phyloP scores from a whole-genome alignment of 228 moss, liverwort and hornwort genomes.

The Sphagnum magellanicum region DNA sequence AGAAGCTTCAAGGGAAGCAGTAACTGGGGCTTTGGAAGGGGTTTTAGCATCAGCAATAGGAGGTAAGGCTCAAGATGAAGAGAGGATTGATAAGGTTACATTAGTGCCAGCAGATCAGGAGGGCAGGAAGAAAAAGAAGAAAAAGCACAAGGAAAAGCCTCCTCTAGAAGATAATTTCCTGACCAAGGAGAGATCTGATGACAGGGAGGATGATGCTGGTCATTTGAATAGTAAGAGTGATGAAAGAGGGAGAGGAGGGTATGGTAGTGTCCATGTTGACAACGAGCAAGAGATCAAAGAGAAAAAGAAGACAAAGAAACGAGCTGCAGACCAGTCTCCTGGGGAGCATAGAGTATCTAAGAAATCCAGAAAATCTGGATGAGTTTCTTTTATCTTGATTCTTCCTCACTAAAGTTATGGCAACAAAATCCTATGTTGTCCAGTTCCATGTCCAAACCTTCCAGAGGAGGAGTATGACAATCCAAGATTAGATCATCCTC shows the following conservation, averaged over 20 bases:
- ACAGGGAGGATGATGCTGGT: background rate
- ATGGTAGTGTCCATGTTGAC: slow-evolving; percentile 15
- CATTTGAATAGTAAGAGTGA: slow-evolving; percentile 19
- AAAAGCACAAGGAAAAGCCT: slow-evolving; percentile 9
- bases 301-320: slow-evolving; percentile 31
- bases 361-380: slow-evolving; percentile 24
- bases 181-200: slow-evolving; percentile 6
- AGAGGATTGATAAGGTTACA: slow-evolving; percentile 3
- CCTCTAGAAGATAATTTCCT: slow-evolving; percentile 11
- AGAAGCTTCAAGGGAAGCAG: background rate
- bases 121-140: slow-evolving; percentile 25
- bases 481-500: too few relatives aligned
- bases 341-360: slow-evolving; percentile 28
- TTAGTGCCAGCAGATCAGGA: slow-evolving; percentile 8
- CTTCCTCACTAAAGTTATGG: too few relatives aligned
- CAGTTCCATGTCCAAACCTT: too few relatives aligned
- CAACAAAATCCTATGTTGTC: too few relatives aligned
- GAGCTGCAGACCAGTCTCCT: slow-evolving; percentile 24
- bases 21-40: slow-evolving; percentile 4
- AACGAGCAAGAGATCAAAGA: slow-evolving; percentile 14
- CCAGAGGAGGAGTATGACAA: too few relatives aligned
- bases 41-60: slow-evolving; percentile 8
- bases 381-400: slow-evolving; percentile 1
- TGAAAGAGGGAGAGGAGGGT: slow-evolving; percentile 13
- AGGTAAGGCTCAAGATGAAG: slow-evolving; percentile 12